Conservation (phyloP, 306 rosid genomes). For the Calophaca sinica region DNA sequence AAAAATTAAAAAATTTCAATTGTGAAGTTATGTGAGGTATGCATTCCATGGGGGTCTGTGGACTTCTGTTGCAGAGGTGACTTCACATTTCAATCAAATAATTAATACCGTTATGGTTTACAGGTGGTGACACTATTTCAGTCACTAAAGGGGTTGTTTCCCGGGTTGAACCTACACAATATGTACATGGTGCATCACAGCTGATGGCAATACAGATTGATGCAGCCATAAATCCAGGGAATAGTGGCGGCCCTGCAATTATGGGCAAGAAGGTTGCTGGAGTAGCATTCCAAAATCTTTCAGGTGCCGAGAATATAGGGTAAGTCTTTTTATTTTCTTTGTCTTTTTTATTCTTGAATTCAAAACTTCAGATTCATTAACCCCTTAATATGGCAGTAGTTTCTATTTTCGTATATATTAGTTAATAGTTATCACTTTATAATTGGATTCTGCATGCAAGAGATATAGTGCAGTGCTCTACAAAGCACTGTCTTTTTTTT, state of each 20-base stretch:
- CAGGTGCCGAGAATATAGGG: constrained; percentile 99
- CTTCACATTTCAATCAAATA: not conserved
- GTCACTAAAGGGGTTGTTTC: constrained; percentile 94
- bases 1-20: not conserved
- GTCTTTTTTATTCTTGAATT: not conserved
- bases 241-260: constrained; percentile 97
- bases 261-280: constrained; percentile 88
- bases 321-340: constrained; percentile 47
- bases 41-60: constrained; percentile 21
- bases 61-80: constrained; percentile 3
- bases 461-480: too few relatives aligned
- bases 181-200: constrained; percentile 89
- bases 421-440: not conserved
- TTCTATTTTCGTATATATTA: constrained; percentile 7
- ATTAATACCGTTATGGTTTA: constrained; percentile 23
- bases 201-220: constrained; percentile 94
- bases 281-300: constrained; percentile 95
- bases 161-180: constrained; percentile 92
- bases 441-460: not conserved
- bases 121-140: constrained; percentile 95
- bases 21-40: constrained; percentile 29
- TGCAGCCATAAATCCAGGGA: constrained; percentile 96
- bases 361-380: constrained; percentile 29
- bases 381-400: not conserved
- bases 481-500: too few relatives aligned